Evolutionary conservation across 140 eudicot species (phyloP), one percentile per base, ranked within the genome.

Genomic region (Eryngium alpinum): DNA sequence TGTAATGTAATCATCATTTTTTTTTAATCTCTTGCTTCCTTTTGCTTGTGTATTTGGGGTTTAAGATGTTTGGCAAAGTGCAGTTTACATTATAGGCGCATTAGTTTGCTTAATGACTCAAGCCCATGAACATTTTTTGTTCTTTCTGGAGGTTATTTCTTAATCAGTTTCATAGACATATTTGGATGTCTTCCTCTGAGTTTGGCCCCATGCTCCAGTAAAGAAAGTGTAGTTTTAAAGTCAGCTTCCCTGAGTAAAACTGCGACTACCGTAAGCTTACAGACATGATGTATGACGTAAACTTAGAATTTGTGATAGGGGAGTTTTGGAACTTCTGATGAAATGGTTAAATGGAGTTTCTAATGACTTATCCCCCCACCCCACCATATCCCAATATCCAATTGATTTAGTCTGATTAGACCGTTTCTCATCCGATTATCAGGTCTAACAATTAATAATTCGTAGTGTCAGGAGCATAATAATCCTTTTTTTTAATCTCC

Each of bases 101-200:
- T 9, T 49, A 27, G n/a, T 11, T 75, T n/a, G 4, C 72, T 65
- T 14, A 7, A 65, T 38, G 46, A 2, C 7, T 2, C 46, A 7
- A 38, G 46, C 49, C 25, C 10, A 16, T 29, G 49, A 70, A 18
- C 10, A 70, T 0, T 32, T 71, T 33, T 44, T 19, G 25, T 25
- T 74, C 57, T 43, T 74, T 46, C 14, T 46, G 59, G n/a, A 74
- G 59, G 51, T 74, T 46, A 14, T 74, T 14, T 0, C 12, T 13
- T 1, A n/a, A 24, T 72, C 56, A 43, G 77, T 21, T 71, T 72
- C 77, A 11, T 72, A 22, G 29, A 38, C 46, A 38, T 38, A 38
- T 73, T 50, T 69, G 49, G 31, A 69, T 66, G 72, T 66, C 72
- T 66, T 66, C 34, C 31, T 66, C 33, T 66, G 34, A 66, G 43